These are phyloP conservation scores for Kodamaea laetipori DNA, from an alignment of 805 yeast genomes.

Conservation along the genomic window DNA sequence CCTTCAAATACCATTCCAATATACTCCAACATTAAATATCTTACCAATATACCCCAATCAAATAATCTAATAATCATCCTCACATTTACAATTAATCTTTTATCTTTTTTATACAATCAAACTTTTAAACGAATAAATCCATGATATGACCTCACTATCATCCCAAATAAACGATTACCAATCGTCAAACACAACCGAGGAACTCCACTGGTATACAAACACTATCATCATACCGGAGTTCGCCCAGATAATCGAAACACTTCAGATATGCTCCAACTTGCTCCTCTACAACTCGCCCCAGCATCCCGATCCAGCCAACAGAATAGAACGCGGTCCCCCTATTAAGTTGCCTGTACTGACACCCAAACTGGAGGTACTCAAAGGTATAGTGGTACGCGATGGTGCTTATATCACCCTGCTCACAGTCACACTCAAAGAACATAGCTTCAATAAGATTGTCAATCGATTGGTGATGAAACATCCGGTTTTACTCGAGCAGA, in stretches of 20 bases:
- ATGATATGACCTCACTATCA: background rate
- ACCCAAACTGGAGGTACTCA: constrained; percentile 54
- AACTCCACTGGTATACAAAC: constrained; percentile 35
- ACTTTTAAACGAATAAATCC: no score
- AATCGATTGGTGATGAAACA: constrained; percentile 29
- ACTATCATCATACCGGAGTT: constrained; percentile 30
- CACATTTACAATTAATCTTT: no score
- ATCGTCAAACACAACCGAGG: constrained; percentile 23
- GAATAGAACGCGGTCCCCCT: constrained; percentile 39
- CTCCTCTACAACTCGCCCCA: constrained; percentile 40
- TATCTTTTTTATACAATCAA: no score
- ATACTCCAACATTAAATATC: no score
- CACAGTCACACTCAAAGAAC: constrained; percentile 46
- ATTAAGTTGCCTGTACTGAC: constrained; percentile 61
- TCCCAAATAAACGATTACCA: constrained; percentile 6
- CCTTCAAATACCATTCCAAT: no score
- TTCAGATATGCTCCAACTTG: constrained; percentile 39
- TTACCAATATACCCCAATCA: no score
- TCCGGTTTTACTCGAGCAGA: constrained; percentile 44
- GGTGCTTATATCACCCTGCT: constrained; percentile 55
- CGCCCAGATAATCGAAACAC: constrained; percentile 39
- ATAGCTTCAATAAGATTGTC: constrained; percentile 38
- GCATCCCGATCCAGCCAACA: constrained; percentile 29
- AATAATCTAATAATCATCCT: no score
- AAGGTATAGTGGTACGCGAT: constrained; percentile 61